These are phyloP conservation scores for Euphorbia peplus DNA, from an alignment of 345 rosid species.

Conservation along the genomic window DNA sequence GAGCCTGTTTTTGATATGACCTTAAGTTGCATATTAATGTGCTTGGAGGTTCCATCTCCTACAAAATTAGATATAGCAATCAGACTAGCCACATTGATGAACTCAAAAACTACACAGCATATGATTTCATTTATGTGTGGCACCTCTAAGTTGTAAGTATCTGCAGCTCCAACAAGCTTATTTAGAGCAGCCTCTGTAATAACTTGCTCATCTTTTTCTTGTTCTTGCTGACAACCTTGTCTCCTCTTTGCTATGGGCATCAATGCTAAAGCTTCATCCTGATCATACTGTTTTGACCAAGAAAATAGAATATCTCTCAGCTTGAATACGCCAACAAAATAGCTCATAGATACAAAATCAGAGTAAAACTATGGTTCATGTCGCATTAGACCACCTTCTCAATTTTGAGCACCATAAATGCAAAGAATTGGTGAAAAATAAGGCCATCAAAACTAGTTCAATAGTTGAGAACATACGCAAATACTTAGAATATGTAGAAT, in stretches of 20 bases:
- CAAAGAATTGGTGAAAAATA: neutral
- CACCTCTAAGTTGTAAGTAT: slow-evolving; percentile 51
- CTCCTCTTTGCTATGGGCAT: slow-evolving; percentile 43
- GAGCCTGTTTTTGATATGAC: slow-evolving; percentile 73
- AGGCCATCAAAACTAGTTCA: neutral
- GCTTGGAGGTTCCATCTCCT: slow-evolving; percentile 68
- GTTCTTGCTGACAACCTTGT: slow-evolving; percentile 39
- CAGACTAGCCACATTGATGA: neutral
- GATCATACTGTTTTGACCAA: slow-evolving; percentile 33
- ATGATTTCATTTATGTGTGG: neutral
- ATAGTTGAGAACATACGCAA: neutral
- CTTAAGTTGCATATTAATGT: slow-evolving; percentile 49
- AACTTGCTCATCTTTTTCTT: slow-evolving; percentile 48
- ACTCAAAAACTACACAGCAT: neutral
- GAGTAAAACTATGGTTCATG: neutral
- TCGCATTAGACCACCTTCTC: neutral
- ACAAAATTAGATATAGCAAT: slow-evolving; percentile 10
- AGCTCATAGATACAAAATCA: neutral
- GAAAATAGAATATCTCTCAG: neutral
- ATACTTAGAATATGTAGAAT: neutral
- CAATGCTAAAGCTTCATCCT: slow-evolving; percentile 30
- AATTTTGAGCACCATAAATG: neutral
- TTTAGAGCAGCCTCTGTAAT: slow-evolving; percentile 49
- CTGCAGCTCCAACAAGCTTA: slow-evolving; percentile 54
- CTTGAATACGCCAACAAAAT: neutral